Base-by-base conservation (phyloP, 2,329 filamentous ascomycete genomes). In the Penicillium sp. region DNA sequence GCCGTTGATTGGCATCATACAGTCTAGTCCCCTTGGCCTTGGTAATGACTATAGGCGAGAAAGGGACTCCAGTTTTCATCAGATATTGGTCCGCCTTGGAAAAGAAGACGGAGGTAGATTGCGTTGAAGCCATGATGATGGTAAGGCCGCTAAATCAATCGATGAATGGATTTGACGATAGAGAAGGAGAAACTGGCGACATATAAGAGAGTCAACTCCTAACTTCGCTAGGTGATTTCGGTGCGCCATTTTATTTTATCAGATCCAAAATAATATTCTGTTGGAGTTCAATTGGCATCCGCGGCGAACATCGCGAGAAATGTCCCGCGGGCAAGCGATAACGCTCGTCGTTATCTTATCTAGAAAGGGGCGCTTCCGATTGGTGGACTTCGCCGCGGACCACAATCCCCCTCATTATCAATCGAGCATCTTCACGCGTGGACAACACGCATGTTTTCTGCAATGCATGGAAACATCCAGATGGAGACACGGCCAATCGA, bases 11-110 rank as follows among this genome's bases (percentile, higher is more conserved):
- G 0, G 69, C 66, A 43, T 77, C 76, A 63, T 79, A 82, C 20
- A 83, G 71, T 9, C 70, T 66, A 0, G 74, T 75, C 8, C 80
- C 80, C 46, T 73, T 61, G 12, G 78, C 78, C 35, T 70, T 73
- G 47, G 71, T 75, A 61, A 82, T 77, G 28, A 81, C 9, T 64
- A 70, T 16, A 5, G 63, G 74, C 65, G 62, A 74, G 59, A 55
- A 65, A 68, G 16, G 68, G 1, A 51, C 48, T 26, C 48, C 48
- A 9, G 48, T 79, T 20, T 65, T 62, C 67, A 79, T 74, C 26
- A 77, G 67, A 60, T 77, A 73, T 60, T 71, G 71, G 60, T 73
- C 64, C 30, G 73, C 69, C 52, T 65, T 71, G 40, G 67, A 56
- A 60, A 67, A 75, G 62, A 77, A 66, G 52, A 58, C 28, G n/a